Evolutionary conservation across 2,329 filamentous ascomycete species (phyloP), one percentile per base, ranked within the genome.

Genomic region (Dactylellina cionopaga): DNA sequence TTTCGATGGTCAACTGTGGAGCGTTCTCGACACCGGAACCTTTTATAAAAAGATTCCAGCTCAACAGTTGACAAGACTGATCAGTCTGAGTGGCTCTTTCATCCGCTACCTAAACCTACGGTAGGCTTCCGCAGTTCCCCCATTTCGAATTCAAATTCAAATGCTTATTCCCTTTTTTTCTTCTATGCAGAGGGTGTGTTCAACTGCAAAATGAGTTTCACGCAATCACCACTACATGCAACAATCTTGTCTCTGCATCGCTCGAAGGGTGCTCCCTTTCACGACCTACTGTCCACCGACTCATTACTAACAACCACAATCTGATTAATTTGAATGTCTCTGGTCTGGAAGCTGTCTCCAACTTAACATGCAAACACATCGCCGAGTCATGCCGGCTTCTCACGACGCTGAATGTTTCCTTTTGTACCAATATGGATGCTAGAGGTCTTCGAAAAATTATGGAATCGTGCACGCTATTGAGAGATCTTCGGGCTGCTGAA

Each of bases 1-100:
- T 81, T 96, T 94, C 77, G 94, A 99, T 79, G 95, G 95, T 1
- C 95, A 99, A 81, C 82, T 98, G 13, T 99, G 95, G 95, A 89
- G 88, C 2, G 87, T 86, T 41, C 85, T 98, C 51, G 92, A 98
- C 79, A 88, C 91, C 1, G 89, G 92, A 5, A 88, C 91, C 52
- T 98, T 94, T 80, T 97, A 98, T 79, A 87, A 86, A 75, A 87
- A 92, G 56, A 98, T 98, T 75, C 90, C 94, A 0, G 91, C 90
- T 19, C 88, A 91, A 74, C 91, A 91, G 0, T 82, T 99, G 49
- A 87, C 92, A 63, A 92, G 90, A 77, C 92, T 98, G 74, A 92
- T 98, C 78, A 87, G 88, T 0, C 85, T 88, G 2, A 92, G 92
- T 0, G 95, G 94, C 0, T 92, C 94, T 0, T 99, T 98, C 77